A percentile compares a stretch with the other conserved stretches of the same genome.
phyloP scores from a whole-genome alignment of 257 asterid genomes.

The Coffea canephora region DNA sequence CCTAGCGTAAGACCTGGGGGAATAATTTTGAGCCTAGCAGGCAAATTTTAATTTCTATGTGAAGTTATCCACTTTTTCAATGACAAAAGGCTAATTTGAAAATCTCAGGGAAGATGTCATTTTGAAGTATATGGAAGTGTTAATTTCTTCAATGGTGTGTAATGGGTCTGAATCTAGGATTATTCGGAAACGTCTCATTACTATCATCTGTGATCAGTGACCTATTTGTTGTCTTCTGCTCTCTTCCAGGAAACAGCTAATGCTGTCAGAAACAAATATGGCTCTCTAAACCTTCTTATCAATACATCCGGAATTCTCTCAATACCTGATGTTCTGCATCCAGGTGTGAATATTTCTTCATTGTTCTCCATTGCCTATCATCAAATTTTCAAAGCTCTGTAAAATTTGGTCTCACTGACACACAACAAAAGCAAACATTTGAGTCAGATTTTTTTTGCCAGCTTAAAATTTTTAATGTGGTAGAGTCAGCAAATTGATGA shows the following conservation, averaged over 20 bases:
- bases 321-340: conserved; percentile 68
- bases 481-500: conserved; percentile 20
- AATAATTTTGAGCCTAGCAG: neutral
- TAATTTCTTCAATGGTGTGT: neutral
- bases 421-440: neutral
- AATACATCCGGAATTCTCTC: conserved; percentile 89
- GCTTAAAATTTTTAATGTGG: conserved; percentile 8
- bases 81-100: neutral
- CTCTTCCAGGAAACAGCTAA: conserved; percentile 63
- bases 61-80: neutral
- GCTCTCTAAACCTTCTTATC: conserved; percentile 71
- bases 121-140: neutral
- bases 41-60: neutral
- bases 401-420: neutral
- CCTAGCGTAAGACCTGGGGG: neutral
- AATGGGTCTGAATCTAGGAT: neutral
- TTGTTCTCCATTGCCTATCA: conserved; percentile 1
- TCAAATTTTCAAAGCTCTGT: neutral
- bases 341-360: conserved; percentile 48
- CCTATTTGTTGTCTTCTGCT: neutral
- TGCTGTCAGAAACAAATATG: conserved; percentile 66
- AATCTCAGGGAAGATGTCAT: neutral
- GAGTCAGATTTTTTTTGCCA: neutral
- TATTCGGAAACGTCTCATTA: neutral
- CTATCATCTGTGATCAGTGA: neutral